Percentiles rank a stretch among this genome's conserved stretches.
Evolutionary conservation across 164 flowering plant species (phyloP).

Genomic region (Buxus sempervirens): DNA sequence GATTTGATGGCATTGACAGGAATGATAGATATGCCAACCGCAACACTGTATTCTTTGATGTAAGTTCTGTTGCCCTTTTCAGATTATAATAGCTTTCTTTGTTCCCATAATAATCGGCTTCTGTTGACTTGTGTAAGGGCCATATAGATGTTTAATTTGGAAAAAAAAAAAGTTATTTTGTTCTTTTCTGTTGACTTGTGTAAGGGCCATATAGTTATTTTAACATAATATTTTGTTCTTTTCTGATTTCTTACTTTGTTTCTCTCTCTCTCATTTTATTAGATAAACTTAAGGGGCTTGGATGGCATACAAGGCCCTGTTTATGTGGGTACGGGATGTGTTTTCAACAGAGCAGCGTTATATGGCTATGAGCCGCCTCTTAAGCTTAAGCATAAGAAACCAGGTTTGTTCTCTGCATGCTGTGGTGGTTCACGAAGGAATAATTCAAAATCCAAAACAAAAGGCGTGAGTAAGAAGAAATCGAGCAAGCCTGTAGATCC

Average conservation of each 20-base stretch:
- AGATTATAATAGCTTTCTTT: not conserved
- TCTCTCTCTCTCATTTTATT: constrained; percentile 4
- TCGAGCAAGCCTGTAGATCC: constrained; percentile 42
- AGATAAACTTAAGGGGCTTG: constrained; percentile 62
- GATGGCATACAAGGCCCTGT: constrained; percentile 65
- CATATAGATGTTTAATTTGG: not conserved
- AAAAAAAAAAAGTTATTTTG: not conserved
- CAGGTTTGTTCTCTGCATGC: constrained; percentile 21
- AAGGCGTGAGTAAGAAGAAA: constrained; percentile 31
- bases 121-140: not conserved
- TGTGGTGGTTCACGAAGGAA: constrained; percentile 46
- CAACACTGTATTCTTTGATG: constrained; percentile 69
- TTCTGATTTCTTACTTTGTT: not conserved
- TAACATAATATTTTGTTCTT: not conserved
- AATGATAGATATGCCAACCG: constrained; percentile 64
- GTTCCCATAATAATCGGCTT: not conserved
- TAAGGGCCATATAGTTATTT: not conserved
- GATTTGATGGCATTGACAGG: constrained; percentile 69
- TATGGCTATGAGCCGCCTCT: constrained; percentile 57
- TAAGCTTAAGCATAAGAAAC: constrained; percentile 32
- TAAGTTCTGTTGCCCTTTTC: constrained; percentile 18
- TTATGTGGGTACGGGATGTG: constrained; percentile 66
- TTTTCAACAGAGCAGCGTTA: constrained; percentile 54
- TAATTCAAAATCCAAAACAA: constrained; percentile 27
- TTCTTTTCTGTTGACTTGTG: not conserved